Conservation (phyloP, 192 early-diverging fungal species). For the Umbelopsis ramanniana region DNA sequence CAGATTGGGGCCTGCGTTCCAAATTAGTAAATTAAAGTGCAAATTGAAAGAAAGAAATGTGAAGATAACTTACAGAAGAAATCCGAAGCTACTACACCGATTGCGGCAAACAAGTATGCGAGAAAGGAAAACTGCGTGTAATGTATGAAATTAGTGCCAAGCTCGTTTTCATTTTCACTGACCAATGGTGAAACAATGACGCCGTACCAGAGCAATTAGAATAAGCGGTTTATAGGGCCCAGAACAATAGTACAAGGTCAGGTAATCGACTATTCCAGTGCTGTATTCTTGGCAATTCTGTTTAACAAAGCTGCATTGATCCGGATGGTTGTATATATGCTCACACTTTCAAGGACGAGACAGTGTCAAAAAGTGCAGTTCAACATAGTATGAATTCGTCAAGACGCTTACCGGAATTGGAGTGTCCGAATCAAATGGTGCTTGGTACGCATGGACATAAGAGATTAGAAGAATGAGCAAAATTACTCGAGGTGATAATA, state of each 20-base stretch:
- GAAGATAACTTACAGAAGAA: slow-evolving; percentile 65
- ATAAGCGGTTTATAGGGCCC: slow-evolving; percentile 31
- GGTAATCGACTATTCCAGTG: slow-evolving; percentile 57
- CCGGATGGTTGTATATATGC: slow-evolving; percentile 50
- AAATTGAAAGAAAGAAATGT: background rate
- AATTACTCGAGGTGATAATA: background rate
- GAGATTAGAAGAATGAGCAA: background rate
- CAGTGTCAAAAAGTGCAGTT: background rate
- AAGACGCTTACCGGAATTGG: background rate
- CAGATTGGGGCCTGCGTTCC: slow-evolving; percentile 70
- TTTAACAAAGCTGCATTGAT: slow-evolving; percentile 63
- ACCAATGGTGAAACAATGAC: slow-evolving; percentile 17
- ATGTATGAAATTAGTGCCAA: slow-evolving; percentile 15
- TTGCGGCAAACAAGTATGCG: slow-evolving; percentile 66
- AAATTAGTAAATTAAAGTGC: no score
- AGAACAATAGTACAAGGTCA: slow-evolving; percentile 60
- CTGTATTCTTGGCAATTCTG: slow-evolving; percentile 64
- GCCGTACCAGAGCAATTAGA: slow-evolving; percentile 47
- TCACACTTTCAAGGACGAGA: slow-evolving; percentile 36
- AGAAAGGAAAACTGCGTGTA: slow-evolving; percentile 52
- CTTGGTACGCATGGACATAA: background rate
- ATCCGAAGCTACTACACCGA: slow-evolving; percentile 75
- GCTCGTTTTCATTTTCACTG: background rate
- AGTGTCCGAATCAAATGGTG: background rate
- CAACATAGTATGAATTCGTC: background rate